Evolutionary conservation across 2,329 filamentous ascomycete genomes (phyloP), one percentile per base, ranked within the genome.

Genomic region (Chaetomium sp.): DNA sequence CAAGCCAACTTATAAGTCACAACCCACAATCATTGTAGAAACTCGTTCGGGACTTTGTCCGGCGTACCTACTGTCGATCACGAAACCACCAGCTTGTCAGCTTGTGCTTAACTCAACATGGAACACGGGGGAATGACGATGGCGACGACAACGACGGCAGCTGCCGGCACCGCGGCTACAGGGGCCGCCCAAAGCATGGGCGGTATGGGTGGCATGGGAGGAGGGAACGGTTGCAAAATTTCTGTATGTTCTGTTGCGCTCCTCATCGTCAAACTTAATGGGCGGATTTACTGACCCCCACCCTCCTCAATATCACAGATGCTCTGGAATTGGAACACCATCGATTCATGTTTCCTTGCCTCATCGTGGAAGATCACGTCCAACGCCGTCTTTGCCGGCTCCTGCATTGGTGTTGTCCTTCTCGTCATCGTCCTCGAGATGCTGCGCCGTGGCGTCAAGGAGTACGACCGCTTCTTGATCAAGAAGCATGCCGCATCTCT

Each of bases 241-340:
- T 73, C 70, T 19, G 74, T 75, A 64, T 33, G 69, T 62, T 7
- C 71, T 42, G 12, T 6, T 42, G 6, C 10, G 7, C 14, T 14
- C 11, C 11, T 12, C 40, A 38, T 38, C 14, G 40, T n/a, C 40
- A 14, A 14, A 42, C 12, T 42, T 12, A 11, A 11, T 12, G 8
- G 37, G 37, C 37, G 5, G 32, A 19, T n/a, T 10, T 8, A 14
- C 44, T 57, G 12, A 54, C 49, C 11, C 2, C 8, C 10, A 42
- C 19, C 19, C 19, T 27, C 19, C 19, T 27, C n/a, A n/a, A n/a
- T 3, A 6, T 37, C n/a, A 1, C 55, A 88, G 85, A 91, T 90
- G 87, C 74, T 89, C 42, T 89, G 87, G 86, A 91, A 90, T 70
- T 89, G 86, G 85, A 77, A 87, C 69, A 86, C 84, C 3, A 74